These are phyloP conservation scores for Colletotrichum limetticola DNA, from an alignment of 2,329 filamentous ascomycete species.

Conservation along the genomic window DNA sequence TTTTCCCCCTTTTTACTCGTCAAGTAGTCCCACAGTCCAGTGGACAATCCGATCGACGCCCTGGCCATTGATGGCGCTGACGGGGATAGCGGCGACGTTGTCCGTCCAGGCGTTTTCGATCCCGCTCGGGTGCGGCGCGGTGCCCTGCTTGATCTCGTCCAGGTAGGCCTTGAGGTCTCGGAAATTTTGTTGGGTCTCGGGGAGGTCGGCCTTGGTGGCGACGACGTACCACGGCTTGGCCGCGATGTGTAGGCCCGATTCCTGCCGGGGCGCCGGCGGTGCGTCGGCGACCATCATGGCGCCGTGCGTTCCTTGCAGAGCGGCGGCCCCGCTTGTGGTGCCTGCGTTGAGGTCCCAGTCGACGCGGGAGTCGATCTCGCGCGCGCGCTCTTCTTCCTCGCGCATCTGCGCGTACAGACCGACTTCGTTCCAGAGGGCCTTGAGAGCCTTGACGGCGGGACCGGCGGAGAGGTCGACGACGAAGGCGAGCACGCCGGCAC, in stretches of 20 bases:
- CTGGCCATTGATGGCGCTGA: conserved; percentile 89
- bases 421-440: conserved; percentile 90
- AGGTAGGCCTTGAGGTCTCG: conserved; percentile 76
- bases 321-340: conserved; percentile 37
- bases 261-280: conserved; percentile 37
- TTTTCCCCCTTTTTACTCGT: conserved; percentile 47
- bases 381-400: conserved; percentile 76
- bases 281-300: conserved; percentile 45
- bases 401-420: conserved; percentile 84
- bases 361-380: conserved; percentile 66
- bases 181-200: conserved; percentile 83
- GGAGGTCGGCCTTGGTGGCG: conserved; percentile 90
- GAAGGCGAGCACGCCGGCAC: conserved; percentile 91
- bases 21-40: conserved; percentile 76
- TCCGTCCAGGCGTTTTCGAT: conserved; percentile 66
- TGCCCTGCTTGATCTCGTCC: conserved; percentile 69
- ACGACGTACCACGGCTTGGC: conserved; percentile 97
- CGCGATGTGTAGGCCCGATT: conserved; percentile 76
- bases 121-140: conserved; percentile 77
- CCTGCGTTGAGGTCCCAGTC: conserved; percentile 69
- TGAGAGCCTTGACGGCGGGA: conserved; percentile 81
- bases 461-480: conserved; percentile 87
- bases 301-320: neutral
- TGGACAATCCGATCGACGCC: conserved; percentile 81
- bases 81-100: conserved; percentile 78